A percentile compares a stretch with the other conserved stretches of the same genome.
Conservation (phyloP, 2,329 filamentous ascomycete species). For the Aureobasidium sp. region DNA sequence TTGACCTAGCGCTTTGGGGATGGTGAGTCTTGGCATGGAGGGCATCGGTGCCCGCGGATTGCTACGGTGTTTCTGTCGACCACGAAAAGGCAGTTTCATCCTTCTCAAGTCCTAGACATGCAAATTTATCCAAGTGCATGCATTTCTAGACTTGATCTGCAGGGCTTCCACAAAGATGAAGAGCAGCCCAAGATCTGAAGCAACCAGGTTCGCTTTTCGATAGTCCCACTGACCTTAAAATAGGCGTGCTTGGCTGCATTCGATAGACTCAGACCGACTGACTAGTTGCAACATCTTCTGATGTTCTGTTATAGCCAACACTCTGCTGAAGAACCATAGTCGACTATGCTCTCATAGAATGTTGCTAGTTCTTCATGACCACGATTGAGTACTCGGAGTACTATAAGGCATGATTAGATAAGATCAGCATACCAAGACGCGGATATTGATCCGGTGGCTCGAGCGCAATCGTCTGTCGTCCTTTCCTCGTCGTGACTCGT, state of each 20-base stretch:
- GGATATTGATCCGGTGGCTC: neutral
- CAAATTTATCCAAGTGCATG: neutral
- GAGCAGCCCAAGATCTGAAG: too few species aligned
- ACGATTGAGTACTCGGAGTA: neutral
- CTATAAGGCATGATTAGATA: neutral
- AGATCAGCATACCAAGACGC: neutral
- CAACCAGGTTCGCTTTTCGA: neutral
- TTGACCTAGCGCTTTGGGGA: neutral
- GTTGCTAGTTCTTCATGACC: neutral
- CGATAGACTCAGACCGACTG: neutral
- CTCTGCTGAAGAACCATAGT: neutral
- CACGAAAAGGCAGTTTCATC: neutral
- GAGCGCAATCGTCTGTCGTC: neutral
- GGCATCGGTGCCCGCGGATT: neutral
- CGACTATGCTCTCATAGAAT: neutral
- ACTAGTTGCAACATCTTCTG: neutral
- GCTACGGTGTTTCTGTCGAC: neutral
- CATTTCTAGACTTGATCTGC: neutral
- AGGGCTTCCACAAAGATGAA: neutral
- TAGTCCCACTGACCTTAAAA: neutral
- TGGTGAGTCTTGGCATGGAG: neutral
- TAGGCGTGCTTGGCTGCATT: neutral
- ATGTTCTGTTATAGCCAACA: neutral
- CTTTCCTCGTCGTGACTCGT: neutral
- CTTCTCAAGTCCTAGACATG: neutral